Evolutionary conservation across 2,329 filamentous ascomycete genomes (phyloP), one percentile per base, ranked within the genome.

Genomic region (Sporothrix dimorphospora): DNA sequence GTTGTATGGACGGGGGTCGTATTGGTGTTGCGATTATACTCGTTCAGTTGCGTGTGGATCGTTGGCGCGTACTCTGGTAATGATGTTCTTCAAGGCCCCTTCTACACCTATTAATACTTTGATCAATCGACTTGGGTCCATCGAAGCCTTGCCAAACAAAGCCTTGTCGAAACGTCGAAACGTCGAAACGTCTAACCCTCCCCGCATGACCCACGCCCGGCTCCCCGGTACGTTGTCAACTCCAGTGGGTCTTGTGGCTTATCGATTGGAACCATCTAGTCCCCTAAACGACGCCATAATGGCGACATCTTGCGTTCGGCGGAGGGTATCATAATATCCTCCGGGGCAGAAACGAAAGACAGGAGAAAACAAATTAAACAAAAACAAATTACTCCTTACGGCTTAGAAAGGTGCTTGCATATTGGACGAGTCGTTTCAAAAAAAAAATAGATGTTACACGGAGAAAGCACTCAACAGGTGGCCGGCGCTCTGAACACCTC

Each of bases 301-400:
- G 21, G 70, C 67, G 66, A 30, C 70, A 66, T 73, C 59, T 73
- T 72, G 72, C 72, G 69, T 42, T 80, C 69, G 51, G 71, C 71
- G 71, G 71, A 72, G 71, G 47, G 65, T 63, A 61, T 72, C 53
- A 72, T 24, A 53, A 72, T 72, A 72, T 57, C 71, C 71, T 72
- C 71, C 71, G 71, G 24, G 24, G n/a, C 9, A 61, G 21, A 24
- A n/a, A n/a, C n/a, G n/a, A n/a, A n/a, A n/a, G n/a, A 40, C 57
- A 40, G 57, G 16, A 30, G 3, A 14, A 30, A 34, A 57, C 4
- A 30, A 6, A 14, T 27, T 16, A 16, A 57, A 57, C 16, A 21
- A 40, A 40, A 55, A 55, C 19, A 68, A 1, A 38, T 4, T 67
- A 51, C 53, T 8, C 3, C 7, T 30, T 57, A 27, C 34, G 16